These are phyloP conservation scores for Colletotrichum spaethianum DNA, from an alignment of 2,329 filamentous ascomycete species.

Conservation along the genomic window DNA sequence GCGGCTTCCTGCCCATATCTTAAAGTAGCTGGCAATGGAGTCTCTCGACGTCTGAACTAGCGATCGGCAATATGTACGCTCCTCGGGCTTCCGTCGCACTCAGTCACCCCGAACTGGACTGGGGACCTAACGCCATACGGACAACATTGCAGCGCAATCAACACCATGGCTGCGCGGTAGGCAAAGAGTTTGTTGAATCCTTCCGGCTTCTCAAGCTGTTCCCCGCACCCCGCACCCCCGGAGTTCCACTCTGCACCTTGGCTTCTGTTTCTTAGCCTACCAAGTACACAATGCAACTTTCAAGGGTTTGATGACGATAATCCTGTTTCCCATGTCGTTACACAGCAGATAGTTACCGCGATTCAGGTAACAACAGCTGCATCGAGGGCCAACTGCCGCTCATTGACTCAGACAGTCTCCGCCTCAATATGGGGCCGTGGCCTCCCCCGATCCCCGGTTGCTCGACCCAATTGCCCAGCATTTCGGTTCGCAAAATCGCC, in stretches of 20 bases:
- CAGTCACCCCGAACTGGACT: neutral
- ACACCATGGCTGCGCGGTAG: neutral
- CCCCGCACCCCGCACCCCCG: constrained; percentile 13
- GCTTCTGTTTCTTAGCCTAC: neutral
- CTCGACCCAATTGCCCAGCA: neutral
- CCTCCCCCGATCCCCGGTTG: neutral
- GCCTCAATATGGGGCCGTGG: neutral
- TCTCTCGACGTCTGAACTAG: neutral
- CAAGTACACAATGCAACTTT: neutral
- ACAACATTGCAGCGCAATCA: neutral
- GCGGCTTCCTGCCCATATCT: neutral
- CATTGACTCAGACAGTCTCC: constrained; percentile 2
- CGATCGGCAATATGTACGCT: neutral
- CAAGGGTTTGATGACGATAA: neutral
- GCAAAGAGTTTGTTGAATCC: neutral
- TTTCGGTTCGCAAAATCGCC: neutral
- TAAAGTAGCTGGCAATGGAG: neutral
- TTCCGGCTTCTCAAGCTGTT: neutral
- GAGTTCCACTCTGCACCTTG: neutral
- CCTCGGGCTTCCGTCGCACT: neutral
- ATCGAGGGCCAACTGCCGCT: neutral
- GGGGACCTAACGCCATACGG: neutral
- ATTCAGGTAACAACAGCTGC: neutral
- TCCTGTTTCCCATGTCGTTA: neutral
- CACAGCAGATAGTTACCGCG: neutral